Conservation (phyloP, 305 asterid species). For the Caryopteris hybrid region DNA sequence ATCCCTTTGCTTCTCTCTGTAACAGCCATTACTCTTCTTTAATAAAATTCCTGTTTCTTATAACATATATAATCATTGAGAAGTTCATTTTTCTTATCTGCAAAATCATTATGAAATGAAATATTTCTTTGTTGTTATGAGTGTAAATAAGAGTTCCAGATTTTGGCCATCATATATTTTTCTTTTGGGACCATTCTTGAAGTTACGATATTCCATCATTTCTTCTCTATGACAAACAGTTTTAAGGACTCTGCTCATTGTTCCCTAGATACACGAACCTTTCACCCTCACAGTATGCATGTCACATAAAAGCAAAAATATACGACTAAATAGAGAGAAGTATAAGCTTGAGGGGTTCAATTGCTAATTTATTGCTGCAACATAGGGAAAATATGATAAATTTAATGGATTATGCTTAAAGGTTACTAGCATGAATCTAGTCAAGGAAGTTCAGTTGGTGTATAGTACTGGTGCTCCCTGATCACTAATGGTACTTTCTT, state of each 20-base stretch:
- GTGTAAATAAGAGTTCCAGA: neutral
- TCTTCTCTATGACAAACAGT: neutral
- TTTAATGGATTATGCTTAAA: neutral
- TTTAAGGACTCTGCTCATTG: neutral
- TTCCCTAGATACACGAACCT: neutral
- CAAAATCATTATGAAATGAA: neutral
- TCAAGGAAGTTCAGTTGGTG: neutral
- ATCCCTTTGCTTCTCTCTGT: too few species aligned
- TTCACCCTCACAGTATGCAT: neutral
- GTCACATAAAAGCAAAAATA: neutral
- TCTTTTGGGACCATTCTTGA: neutral
- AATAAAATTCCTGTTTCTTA: too few species aligned
- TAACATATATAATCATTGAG: neutral
- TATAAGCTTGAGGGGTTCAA: neutral
- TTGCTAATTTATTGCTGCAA: neutral
- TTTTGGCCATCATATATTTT: neutral
- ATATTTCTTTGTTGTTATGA: neutral
- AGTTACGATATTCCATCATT: neutral
- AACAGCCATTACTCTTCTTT: too few species aligned
- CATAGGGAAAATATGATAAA: neutral
- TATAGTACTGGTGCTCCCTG: neutral
- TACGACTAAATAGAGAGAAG: neutral
- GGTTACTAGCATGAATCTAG: neutral
- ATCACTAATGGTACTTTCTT: neutral
- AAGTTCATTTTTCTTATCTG: neutral